Conservation (phyloP, 176 grass and related monocot genomes). For the Avena eriantha region DNA sequence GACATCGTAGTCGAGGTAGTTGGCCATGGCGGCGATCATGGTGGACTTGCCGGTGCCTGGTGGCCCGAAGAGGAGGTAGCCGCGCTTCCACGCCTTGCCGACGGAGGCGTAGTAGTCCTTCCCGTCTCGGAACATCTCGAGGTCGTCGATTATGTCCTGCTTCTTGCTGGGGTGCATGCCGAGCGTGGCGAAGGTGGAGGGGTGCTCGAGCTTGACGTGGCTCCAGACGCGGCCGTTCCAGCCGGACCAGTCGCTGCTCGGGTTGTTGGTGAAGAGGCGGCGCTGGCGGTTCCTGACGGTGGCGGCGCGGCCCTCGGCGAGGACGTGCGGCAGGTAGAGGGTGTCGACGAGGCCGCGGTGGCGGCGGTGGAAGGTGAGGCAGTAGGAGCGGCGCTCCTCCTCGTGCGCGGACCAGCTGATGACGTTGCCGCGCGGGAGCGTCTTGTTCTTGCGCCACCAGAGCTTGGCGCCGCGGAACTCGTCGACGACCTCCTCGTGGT, state of each 20-base stretch:
- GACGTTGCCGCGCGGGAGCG: background rate
- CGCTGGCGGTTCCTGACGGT: constrained; percentile 42
- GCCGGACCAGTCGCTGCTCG: constrained; percentile 15
- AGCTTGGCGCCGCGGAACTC: constrained; percentile 40
- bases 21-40: constrained; percentile 84
- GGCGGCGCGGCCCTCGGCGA: constrained; percentile 44
- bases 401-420: constrained; percentile 13
- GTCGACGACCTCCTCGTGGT: constrained; percentile 56
- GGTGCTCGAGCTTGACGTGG: constrained; percentile 26
- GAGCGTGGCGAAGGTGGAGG: constrained; percentile 29
- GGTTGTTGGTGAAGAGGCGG: constrained; percentile 59
- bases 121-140: constrained; percentile 23
- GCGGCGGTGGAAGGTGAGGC: constrained; percentile 39
- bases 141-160: constrained; percentile 14
- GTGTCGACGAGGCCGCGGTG: constrained; percentile 40
- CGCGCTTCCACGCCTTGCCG: constrained; percentile 77
- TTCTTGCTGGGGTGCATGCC: constrained; percentile 11
- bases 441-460: constrained; percentile 43
- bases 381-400: constrained; percentile 31
- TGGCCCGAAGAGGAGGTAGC: constrained; percentile 49
- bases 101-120: constrained; percentile 43
- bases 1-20: constrained; percentile 72
- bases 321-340: constrained; percentile 51
- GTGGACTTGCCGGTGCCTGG: constrained; percentile 80
- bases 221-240: constrained; percentile 7